phyloP scores from a whole-genome alignment of 2,329 filamentous ascomycete species.

The Bipolaris cookei region DNA sequence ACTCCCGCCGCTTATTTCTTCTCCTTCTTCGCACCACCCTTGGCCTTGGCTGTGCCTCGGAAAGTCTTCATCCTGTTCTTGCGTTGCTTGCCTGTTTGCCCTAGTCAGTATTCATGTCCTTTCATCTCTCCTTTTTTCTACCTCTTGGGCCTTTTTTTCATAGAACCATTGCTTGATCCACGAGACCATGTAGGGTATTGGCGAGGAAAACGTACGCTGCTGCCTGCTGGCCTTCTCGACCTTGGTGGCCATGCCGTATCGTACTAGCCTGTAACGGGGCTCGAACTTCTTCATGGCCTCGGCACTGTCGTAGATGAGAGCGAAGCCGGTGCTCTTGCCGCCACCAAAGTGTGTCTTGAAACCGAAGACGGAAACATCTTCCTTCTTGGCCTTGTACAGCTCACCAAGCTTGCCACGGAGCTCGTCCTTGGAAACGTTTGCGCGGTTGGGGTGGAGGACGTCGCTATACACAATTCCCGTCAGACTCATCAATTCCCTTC shows the following conservation, averaged over 20 bases:
- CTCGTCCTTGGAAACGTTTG: slow-evolving; percentile 99
- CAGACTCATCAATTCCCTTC: slow-evolving; percentile 33
- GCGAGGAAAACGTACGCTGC: slow-evolving; percentile 80
- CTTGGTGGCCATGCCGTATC: slow-evolving; percentile 91
- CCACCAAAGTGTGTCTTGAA: slow-evolving; percentile 99
- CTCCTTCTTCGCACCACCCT: slow-evolving; percentile 95
- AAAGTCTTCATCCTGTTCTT: slow-evolving; percentile 99
- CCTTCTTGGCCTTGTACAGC: slow-evolving; percentile 98
- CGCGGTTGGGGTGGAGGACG: slow-evolving; percentile 97
- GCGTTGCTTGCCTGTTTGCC: slow-evolving; percentile 91
- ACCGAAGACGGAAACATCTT: slow-evolving; percentile 97
- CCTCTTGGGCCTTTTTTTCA: slow-evolving; percentile 13
- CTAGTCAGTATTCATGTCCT: slow-evolving; percentile 39
- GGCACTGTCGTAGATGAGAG: slow-evolving; percentile 95
- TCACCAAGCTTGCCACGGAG: slow-evolving; percentile 92
- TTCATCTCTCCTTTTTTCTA: not conserved
- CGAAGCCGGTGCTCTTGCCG: slow-evolving; percentile 99
- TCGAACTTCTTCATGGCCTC: slow-evolving; percentile 99
- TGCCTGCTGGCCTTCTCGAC: slow-evolving; percentile 97
- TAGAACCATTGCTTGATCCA: slow-evolving; percentile 12
- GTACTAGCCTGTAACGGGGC: slow-evolving; percentile 95
- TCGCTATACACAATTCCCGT: slow-evolving; percentile 68
- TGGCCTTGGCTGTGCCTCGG: slow-evolving; percentile 96
- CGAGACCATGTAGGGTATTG: slow-evolving; percentile 11
- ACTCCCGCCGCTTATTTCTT: slow-evolving; percentile 58